A percentile compares a stretch with the other conserved stretches of the same genome.
Evolutionary conservation across 169 alveolate genomes (phyloP).

Genomic region (Eimeria sp.): DNA sequence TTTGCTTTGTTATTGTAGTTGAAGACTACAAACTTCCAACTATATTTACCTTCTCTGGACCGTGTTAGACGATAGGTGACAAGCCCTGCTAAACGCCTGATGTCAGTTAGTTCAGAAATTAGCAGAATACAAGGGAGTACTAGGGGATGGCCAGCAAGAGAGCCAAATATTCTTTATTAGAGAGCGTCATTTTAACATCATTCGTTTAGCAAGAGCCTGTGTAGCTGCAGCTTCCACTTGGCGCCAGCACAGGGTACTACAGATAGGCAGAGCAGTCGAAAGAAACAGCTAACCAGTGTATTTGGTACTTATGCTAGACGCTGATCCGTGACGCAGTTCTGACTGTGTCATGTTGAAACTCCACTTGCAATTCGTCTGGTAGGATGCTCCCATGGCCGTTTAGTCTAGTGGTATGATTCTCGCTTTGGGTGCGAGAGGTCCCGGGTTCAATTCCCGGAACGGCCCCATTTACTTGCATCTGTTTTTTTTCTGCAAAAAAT

Average conservation of each 20-base stretch:
- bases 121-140: not conserved
- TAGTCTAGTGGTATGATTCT: slow-evolving; percentile 82
- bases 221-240: not conserved
- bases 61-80: not conserved
- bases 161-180: not conserved
- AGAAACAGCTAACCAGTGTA: not conserved
- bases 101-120: not conserved
- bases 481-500: not conserved
- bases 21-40: too few relatives aligned
- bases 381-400: slow-evolving; percentile 12
- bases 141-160: not conserved
- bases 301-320: not conserved
- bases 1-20: not conserved
- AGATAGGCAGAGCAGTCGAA: not conserved
- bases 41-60: too few relatives aligned
- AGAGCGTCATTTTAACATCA: not conserved
- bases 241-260: not conserved
- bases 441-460: slow-evolving; percentile 85
- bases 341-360: too few relatives aligned
- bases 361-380: not conserved
- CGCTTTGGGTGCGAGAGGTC: slow-evolving; percentile 83
- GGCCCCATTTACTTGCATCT: slow-evolving; percentile 2
- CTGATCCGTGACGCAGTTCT: not conserved
- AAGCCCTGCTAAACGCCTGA: not conserved
- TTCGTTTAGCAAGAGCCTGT: not conserved